A percentile compares a stretch with the other conserved stretches of the same genome.
Evolutionary conservation across 805 yeast species (phyloP).

Genomic region (Nakazawaea sp.): DNA sequence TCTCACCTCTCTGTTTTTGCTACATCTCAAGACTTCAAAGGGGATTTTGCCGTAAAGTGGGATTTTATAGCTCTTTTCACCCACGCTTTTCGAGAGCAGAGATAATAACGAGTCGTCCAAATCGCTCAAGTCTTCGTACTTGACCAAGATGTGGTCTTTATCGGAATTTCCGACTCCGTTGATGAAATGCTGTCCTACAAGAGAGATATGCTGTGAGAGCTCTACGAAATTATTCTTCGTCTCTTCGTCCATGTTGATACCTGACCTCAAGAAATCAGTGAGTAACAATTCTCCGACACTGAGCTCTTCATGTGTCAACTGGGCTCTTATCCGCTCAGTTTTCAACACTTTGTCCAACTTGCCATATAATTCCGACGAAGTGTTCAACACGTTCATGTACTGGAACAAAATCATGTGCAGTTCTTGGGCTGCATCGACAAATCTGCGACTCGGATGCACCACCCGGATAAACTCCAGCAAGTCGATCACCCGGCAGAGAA

Average conservation of each 20-base stretch:
- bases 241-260: conserved; percentile 67
- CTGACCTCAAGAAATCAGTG: conserved; percentile 86
- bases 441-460: conserved; percentile 69
- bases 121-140: conserved; percentile 21
- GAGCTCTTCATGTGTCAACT: conserved; percentile 65
- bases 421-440: conserved; percentile 75
- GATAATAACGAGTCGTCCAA: conserved; percentile 16
- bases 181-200: conserved; percentile 72
- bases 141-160: conserved; percentile 21
- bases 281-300: conserved; percentile 75
- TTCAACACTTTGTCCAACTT: conserved; percentile 52
- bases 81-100: conserved; percentile 24
- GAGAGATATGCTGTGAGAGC: conserved; percentile 73
- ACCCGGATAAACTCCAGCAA: conserved; percentile 88
- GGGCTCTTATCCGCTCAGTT: conserved; percentile 24
- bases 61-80: conserved; percentile 32
- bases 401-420: conserved; percentile 88
- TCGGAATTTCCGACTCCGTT: conserved; percentile 33
- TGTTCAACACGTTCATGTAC: conserved; percentile 88
- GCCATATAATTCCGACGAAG: conserved; percentile 64
- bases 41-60: conserved; percentile 63
- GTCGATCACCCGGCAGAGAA: conserved; percentile 87
- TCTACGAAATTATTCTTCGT: conserved; percentile 67
- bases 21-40: conserved; percentile 52
- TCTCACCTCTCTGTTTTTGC: conserved; percentile 51